A percentile compares a stretch with the other conserved stretches of the same genome.
phyloP scores from a whole-genome alignment of 2,329 filamentous ascomycete genomes.

The Allantophomopsis lycopodina region DNA sequence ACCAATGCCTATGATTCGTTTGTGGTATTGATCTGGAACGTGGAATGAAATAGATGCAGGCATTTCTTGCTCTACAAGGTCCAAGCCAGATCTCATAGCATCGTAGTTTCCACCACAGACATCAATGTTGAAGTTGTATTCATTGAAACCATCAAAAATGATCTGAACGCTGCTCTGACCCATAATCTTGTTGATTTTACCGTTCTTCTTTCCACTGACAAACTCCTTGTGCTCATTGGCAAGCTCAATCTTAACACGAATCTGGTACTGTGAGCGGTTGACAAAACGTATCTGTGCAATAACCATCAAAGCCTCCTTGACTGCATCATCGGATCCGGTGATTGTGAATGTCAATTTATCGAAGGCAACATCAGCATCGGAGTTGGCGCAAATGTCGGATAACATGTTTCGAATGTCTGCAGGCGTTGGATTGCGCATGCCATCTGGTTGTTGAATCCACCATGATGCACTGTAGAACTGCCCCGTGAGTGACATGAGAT shows the following conservation, averaged over 20 bases:
- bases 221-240: slow-evolving; percentile 99
- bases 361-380: slow-evolving; percentile 86
- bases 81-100: slow-evolving; percentile 82
- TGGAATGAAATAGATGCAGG: slow-evolving; percentile 98
- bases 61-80: slow-evolving; percentile 97
- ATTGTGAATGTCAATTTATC: slow-evolving; percentile 90
- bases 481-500: slow-evolving; percentile 89
- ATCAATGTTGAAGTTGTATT: slow-evolving; percentile 99
- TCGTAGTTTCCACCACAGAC: slow-evolving; percentile 88
- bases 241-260: slow-evolving; percentile 95
- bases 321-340: slow-evolving; percentile 89
- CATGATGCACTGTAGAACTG: slow-evolving; percentile 97
- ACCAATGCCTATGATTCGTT: slow-evolving; percentile 96
- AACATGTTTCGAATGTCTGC: slow-evolving; percentile 80
- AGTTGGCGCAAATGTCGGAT: slow-evolving; percentile 90
- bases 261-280: slow-evolving; percentile 75
- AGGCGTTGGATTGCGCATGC: slow-evolving; percentile 41
- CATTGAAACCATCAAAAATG: slow-evolving; percentile 97
- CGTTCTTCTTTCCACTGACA: slow-evolving; percentile 98
- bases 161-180: slow-evolving; percentile 98
- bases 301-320: slow-evolving; percentile 89
- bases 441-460: slow-evolving; percentile 76
- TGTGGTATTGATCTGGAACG: slow-evolving; percentile 97
- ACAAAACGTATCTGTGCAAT: slow-evolving; percentile 88
- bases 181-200: slow-evolving; percentile 99